phyloP scores from a whole-genome alignment of 352 stramenopile species.

The Globisporangium viniferum region DNA sequence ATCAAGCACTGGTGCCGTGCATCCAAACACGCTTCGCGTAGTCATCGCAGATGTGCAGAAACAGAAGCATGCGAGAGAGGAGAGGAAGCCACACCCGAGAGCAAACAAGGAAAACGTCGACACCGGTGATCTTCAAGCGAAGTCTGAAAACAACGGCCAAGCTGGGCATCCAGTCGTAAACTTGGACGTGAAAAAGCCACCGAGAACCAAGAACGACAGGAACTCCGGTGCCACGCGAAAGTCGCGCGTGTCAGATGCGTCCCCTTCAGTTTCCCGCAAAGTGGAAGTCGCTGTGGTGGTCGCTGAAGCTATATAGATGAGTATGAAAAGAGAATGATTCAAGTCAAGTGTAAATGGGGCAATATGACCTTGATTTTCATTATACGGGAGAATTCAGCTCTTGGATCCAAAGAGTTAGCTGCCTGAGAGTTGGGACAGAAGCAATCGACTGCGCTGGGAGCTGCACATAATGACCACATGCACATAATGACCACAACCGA shows the following conservation, averaged over 20 bases:
- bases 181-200: neutral
- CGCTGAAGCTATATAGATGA: neutral
- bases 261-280: neutral
- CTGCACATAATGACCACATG: neutral
- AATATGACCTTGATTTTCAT: neutral
- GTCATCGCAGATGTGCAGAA: neutral
- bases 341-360: neutral
- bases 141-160: neutral
- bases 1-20: too few relatives aligned
- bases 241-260: neutral
- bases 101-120: conserved; percentile 3
- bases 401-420: neutral
- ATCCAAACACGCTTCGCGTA: neutral
- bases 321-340: neutral
- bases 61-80: neutral
- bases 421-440: neutral
- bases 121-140: neutral
- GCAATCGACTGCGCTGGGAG: neutral
- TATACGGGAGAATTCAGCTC: neutral
- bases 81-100: neutral
- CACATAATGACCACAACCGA: neutral
- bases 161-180: neutral
- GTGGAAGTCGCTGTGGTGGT: neutral
- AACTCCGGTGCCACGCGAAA: neutral
- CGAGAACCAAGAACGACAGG: neutral